phyloP scores from a whole-genome alignment of 1,139 yeast species.

The Candida pseudoviswanathii region DNA sequence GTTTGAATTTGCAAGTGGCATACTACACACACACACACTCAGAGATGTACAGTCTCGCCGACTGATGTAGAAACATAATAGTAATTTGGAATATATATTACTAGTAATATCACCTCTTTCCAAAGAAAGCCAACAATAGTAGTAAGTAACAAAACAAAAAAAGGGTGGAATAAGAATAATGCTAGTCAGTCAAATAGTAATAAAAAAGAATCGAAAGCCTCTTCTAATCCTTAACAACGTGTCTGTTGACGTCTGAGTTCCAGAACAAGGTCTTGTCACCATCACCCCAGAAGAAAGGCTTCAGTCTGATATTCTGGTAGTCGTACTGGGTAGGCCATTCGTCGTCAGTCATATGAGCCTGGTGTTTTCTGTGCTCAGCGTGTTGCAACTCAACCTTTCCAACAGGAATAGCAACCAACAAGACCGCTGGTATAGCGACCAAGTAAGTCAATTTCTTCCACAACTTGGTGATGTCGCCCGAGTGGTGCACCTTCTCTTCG shows the following conservation, averaged over 20 bases:
- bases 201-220: not conserved
- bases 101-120: conserved; percentile 1
- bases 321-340: conserved; percentile 93
- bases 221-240: conserved; percentile 37
- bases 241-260: conserved; percentile 91
- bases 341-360: conserved; percentile 74
- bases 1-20: not conserved
- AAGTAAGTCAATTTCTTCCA: conserved; percentile 86
- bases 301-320: conserved; percentile 85
- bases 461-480: conserved; percentile 67
- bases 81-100: conserved; percentile 6
- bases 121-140: not conserved
- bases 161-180: too few relatives aligned
- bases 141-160: conserved; percentile 1
- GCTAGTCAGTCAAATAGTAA: not conserved
- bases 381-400: conserved; percentile 81
- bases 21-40: too few relatives aligned
- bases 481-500: conserved; percentile 75
- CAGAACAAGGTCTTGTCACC: conserved; percentile 98
- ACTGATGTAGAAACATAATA: not conserved
- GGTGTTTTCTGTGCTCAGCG: conserved; percentile 86
- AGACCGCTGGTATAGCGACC: conserved; percentile 81
- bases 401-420: conserved; percentile 77
- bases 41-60: too few relatives aligned
- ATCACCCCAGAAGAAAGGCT: conserved; percentile 96